These are phyloP conservation scores for Toxoplasma gondii DNA, from an alignment of 169 alveolate species.

Conservation along the genomic window DNA sequence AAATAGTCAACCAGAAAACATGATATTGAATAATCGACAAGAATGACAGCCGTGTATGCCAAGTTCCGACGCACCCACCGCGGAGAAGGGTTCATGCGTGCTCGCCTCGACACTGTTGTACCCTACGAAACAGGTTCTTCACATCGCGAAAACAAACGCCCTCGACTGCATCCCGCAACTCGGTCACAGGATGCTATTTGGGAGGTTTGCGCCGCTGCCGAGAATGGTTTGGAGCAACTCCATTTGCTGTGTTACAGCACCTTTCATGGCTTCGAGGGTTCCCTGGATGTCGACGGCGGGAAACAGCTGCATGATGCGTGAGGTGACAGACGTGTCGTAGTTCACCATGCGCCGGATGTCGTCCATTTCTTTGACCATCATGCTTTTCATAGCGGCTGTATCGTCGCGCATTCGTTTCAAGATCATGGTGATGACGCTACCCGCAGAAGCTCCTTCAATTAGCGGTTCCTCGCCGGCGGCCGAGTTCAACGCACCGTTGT, in stretches of 20 bases:
- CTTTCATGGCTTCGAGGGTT: slow-evolving; percentile 10
- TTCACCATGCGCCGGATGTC: slow-evolving; percentile 17
- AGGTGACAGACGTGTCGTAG: not conserved
- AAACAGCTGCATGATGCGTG: slow-evolving; percentile 1
- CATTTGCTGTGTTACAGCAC: not conserved
- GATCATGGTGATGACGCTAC: not conserved
- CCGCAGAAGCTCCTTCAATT: not conserved
- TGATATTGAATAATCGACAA: too few relatives aligned
- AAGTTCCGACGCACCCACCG: too few relatives aligned
- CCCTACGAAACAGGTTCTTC: too few relatives aligned
- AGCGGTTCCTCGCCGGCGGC: not conserved
- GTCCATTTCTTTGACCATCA: not conserved
- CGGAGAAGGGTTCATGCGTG: too few relatives aligned
- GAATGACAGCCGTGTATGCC: too few relatives aligned
- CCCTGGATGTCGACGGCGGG: not conserved
- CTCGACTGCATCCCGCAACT: too few relatives aligned
- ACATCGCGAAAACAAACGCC: too few relatives aligned
- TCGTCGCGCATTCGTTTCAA: not conserved
- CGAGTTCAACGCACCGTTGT: not conserved
- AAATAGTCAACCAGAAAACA: too few relatives aligned
- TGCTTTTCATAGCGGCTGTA: not conserved
- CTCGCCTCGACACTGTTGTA: too few relatives aligned
- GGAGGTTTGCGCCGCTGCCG: not conserved
- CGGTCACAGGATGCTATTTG: not conserved
- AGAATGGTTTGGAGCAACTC: not conserved